Percentiles rank a stretch among this genome's conserved stretches.
These are phyloP conservation scores for Calocybe gambosa DNA, from an alignment of 1,284 basidiomycete species.

Conservation along the genomic window DNA sequence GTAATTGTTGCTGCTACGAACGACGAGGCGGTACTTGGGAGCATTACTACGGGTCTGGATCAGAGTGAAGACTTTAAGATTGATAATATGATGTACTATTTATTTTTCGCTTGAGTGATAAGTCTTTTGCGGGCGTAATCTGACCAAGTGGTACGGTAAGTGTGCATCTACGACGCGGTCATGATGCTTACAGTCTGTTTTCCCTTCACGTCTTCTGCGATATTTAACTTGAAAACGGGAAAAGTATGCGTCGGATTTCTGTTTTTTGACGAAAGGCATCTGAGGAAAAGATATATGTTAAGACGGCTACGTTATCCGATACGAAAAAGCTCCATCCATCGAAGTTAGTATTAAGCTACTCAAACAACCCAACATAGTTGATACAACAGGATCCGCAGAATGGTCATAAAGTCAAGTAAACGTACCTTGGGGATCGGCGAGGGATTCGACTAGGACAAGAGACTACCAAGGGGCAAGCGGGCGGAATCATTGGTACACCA, in stretches of 20 bases:
- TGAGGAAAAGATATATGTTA: slow-evolving; percentile 26
- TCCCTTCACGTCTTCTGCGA: slow-evolving; percentile 92
- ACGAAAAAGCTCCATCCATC: slow-evolving; percentile 19
- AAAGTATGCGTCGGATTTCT: slow-evolving; percentile 92
- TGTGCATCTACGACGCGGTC: background rate
- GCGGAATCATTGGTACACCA: slow-evolving; percentile 7
- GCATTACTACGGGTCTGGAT: slow-evolving; percentile 58
- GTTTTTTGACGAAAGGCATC: slow-evolving; percentile 88
- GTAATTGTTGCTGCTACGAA: slow-evolving; percentile 95
- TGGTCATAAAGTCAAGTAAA: background rate
- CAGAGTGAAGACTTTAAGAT: background rate
- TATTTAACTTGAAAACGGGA: slow-evolving; percentile 98
- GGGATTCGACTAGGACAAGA: no score
- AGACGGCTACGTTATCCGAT: slow-evolving; percentile 29
- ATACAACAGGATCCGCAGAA: background rate
- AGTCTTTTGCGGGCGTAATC: slow-evolving; percentile 98
- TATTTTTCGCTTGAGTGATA: slow-evolving; percentile 98
- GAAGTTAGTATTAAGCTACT: background rate
- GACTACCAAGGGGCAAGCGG: no score
- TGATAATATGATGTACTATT: slow-evolving; percentile 58
- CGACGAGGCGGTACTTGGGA: slow-evolving; percentile 97
- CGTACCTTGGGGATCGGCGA: slow-evolving; percentile 54
- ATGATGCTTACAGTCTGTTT: slow-evolving; percentile 82
- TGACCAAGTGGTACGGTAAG: slow-evolving; percentile 21
- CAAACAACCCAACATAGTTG: background rate